Evolutionary conservation across 2,329 filamentous ascomycete genomes (phyloP).

Genomic region (Proliferodiscus dingleyae): DNA sequence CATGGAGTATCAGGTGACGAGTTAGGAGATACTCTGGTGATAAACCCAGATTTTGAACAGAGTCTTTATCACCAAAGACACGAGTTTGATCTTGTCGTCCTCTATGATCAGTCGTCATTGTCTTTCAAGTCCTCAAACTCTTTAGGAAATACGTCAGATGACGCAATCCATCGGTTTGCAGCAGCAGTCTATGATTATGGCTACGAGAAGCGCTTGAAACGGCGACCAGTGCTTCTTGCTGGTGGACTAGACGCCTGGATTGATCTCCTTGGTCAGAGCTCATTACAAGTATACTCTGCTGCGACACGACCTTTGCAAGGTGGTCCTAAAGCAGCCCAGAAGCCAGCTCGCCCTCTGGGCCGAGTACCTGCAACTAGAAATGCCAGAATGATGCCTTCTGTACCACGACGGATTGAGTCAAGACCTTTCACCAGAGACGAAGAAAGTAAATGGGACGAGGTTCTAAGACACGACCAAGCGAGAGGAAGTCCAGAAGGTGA

Average conservation of each 20-base stretch:
- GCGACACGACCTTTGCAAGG: conserved; percentile 36
- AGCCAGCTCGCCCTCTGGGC: conserved; percentile 44
- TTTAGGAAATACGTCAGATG: conserved; percentile 40
- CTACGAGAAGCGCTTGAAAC: conserved; percentile 67
- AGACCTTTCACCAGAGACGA: conserved; percentile 77
- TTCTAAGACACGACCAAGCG: conserved; percentile 59
- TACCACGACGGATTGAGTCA: conserved; percentile 40
- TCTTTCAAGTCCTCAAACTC: conserved; percentile 30
- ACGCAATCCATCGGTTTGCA: conserved; percentile 66
- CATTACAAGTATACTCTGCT: conserved; percentile 50
- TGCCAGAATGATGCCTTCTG: conserved; percentile 11
- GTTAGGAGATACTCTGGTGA: conserved; percentile 62
- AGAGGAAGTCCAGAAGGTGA: conserved; percentile 35
- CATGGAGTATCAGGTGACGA: conserved; percentile 59
- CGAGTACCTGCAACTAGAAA: conserved; percentile 45
- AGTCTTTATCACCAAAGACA: conserved; percentile 66
- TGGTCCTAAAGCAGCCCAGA: conserved; percentile 10
- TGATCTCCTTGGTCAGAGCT: conserved; percentile 63
- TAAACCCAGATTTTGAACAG: conserved; percentile 72
- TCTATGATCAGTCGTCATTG: conserved; percentile 70
- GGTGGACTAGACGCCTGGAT: conserved; percentile 86
- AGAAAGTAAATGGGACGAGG: conserved; percentile 73
- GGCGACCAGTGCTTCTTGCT: conserved; percentile 69
- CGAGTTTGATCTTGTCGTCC: conserved; percentile 81
- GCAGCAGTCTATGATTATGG: conserved; percentile 82